Evolutionary conservation across 148 eudicot species (phyloP), one percentile per base, ranked within the genome.

Genomic region (Fagopyrum tataricum): DNA sequence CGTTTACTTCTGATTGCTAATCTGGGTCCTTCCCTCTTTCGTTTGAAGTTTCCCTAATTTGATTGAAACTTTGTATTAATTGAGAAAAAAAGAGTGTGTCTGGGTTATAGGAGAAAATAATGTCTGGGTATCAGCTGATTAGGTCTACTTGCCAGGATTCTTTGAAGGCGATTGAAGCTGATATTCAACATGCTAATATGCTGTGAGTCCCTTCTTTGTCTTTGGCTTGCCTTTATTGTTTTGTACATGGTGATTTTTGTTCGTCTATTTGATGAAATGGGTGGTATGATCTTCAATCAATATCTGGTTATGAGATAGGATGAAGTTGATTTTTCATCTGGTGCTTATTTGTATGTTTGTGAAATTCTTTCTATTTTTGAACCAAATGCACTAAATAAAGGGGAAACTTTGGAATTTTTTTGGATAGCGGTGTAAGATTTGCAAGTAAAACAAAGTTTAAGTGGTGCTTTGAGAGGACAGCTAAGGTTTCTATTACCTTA

Each of bases 181-280:
- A 87, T 85, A 79, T 87, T 4, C 87, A 87, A 69, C 88, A 85
- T 78, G 90, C 90, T 49, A 87, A 87, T 83, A 75, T 85, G 82
- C 88, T 87, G 90, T 87, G 83, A 79, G 74, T 52, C 71, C 42
- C 4, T n/a, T n/a, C 58, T 44, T 51, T 40, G 52, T 53, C 55
- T 46, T 72, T 55, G 48, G 13, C 37, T 43, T 24, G 15, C 9
- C 43, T 64, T 64, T 31, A 15, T 37, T 64, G 44, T 43, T 42
- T 6, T 39, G n/a, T 64, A 7, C 43, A 14, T 31, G 69, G 9
- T 31, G 43, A 37, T 31, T 12, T 39, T 64, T 37, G 18, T 61
- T 61, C 67, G 4, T 62, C n/a, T 31, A 62, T 11, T 31, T 31
- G 68, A 11, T 62, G 68, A 62, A 37, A 13, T 61, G 37, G 43